phyloP scores from a whole-genome alignment of 1,284 basidiomycete genomes.

The Cutaneotrichosporon cutaneum region DNA sequence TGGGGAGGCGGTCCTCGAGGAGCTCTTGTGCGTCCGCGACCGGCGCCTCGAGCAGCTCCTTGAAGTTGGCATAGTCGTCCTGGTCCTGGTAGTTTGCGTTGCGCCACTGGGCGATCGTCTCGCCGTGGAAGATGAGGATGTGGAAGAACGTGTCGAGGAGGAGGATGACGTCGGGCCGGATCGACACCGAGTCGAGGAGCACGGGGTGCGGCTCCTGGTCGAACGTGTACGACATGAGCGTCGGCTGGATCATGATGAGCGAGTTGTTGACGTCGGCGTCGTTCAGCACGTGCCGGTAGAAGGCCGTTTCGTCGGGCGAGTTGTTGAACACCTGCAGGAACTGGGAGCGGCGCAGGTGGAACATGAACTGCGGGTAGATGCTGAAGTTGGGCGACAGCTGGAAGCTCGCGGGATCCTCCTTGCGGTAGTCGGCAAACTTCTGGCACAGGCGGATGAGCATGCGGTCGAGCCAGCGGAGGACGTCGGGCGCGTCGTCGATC shows the following conservation, averaged over 20 bases:
- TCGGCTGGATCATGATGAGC: slow-evolving; percentile 99
- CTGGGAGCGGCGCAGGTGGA: slow-evolving; percentile 94
- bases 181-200: slow-evolving; percentile 93
- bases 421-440: slow-evolving; percentile 98
- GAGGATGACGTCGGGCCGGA: slow-evolving; percentile 93
- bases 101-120: slow-evolving; percentile 95
- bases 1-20: slow-evolving; percentile 90
- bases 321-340: slow-evolving; percentile 99
- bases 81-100: slow-evolving; percentile 99
- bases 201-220: slow-evolving; percentile 88
- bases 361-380: slow-evolving; percentile 99
- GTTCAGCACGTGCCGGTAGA: slow-evolving; percentile 95
- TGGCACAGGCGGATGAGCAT: slow-evolving; percentile 99
- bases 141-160: slow-evolving; percentile 99
- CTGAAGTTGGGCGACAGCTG: slow-evolving; percentile 92
- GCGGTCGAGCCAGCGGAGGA: slow-evolving; percentile 93
- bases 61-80: slow-evolving; percentile 98
- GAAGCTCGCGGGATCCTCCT: slow-evolving; percentile 96
- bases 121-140: slow-evolving; percentile 99
- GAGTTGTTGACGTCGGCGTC: slow-evolving; percentile 99
- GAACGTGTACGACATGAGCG: slow-evolving; percentile 97
- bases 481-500: slow-evolving; percentile 97
- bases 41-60: slow-evolving; percentile 85
- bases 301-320: slow-evolving; percentile 98
- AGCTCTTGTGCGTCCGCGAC: slow-evolving; percentile 75